Base-by-base conservation (phyloP, 495 filamentous ascomycete species). In the Daldinia loculata region DNA sequence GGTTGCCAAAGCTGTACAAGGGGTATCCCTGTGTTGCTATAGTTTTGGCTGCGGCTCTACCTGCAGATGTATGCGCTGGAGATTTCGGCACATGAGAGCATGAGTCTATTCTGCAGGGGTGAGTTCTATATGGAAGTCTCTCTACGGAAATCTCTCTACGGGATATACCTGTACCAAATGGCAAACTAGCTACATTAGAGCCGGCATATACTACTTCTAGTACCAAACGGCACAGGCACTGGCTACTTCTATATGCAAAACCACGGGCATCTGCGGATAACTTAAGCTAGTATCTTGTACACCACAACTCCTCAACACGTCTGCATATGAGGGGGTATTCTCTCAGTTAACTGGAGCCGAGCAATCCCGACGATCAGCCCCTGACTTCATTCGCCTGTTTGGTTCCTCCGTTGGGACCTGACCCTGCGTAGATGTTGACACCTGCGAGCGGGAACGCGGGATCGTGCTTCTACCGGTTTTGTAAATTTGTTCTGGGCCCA, bases 391-490 rank as follows among this genome's bases (percentile, higher is more conserved):
- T 61, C 24, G n/a, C n/a, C 65, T 61, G 69, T 67, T 67, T 72
- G 69, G 48, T 58, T 36, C 29, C 29, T 14, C 22, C 45, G 17
- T 66, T 66, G 39, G 61, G 61, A 27, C 41, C 32, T 39, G 57
- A 69, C 12, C 24, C 1, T 68, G 19, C 43, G 43, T 62, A 48
- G 55, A 50, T 30, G 51, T 58, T 60, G 45, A 56, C 32, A 61
- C 24, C 61, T 72, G 60, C 56, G 65, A 69, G 70, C 60, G 11
- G 56, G 69, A 51, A 55, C 22, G 24, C 61, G 65, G 70, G 65
- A 69, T 32, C 65, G 51, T 68, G 41, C 70, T 64, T 65, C 50
- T 53, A 26, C 36, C 38, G 26, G 48, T 43, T 36, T 53, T 61
- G 15, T 45, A 57, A 27, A 41, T 39, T 51, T 24, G 36, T 29